Base-by-base conservation (phyloP, 371 early-diverging fungal genomes). In the Syncephalastrum monosporum region DNA sequence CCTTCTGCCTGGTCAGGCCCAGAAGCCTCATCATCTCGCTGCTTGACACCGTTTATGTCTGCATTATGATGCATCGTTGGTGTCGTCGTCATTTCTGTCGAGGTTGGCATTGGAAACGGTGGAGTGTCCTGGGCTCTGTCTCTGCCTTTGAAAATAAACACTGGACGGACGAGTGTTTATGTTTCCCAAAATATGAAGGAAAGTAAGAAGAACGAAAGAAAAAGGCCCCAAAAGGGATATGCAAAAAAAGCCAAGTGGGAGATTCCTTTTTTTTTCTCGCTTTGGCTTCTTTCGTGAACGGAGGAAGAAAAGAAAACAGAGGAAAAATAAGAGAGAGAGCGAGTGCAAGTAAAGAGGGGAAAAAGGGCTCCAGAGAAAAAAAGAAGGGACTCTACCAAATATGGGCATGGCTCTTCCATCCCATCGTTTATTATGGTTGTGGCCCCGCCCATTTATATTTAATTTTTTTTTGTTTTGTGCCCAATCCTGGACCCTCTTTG, bases 291-390 rank as follows among this genome's bases (percentile, higher is more conserved):
- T 16, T 38, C 19, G 21, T 15, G 38, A 33, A 42, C 7, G 12
- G 53, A 27, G n/a, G 29, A 29, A 52, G 38, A 15, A 41, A 16
- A 52, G 38, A 27, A 7, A 7, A 27, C 12, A 33, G 27, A 52
- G n/a, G 13, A 52, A 52, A 41, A 33, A 29, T 15, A n/a, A 52
- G 53, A 52, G 41, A 52, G 38, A 52, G 38, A 8, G 27, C 13
- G 38, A 25, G 33, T 15, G 38, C 21, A 21, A 33, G 14, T 7
- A 38, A 52, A 41, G 53, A 16, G 38, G 38, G 38, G 38, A 33
- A 33, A 33, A 33, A 33, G 10, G 38, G 10, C 38, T 33, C 38
- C 10, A 33, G 8, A 12, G 50, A 50, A 29, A 50, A 29, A 19
- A 47, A 47, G 24, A 47, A 33, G 47, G 21, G 47, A 47, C 19